A percentile compares a stretch with the other conserved stretches of the same genome.
Evolutionary conservation across 140 eudicot genomes (phyloP).

Genomic region (Senecio squalidus): DNA sequence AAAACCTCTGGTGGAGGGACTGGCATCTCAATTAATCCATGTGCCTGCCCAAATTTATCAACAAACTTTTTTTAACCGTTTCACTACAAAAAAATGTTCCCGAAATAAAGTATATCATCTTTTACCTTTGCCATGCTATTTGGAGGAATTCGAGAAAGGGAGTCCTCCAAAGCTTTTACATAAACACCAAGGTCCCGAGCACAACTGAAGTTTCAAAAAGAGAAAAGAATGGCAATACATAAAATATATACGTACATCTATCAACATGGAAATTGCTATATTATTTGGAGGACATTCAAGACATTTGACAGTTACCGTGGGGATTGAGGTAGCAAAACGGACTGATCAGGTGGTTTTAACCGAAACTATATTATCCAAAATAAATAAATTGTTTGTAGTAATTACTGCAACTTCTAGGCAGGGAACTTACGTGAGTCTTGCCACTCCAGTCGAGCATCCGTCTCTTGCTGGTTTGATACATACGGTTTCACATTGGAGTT

Average conservation of each 20-base stretch:
- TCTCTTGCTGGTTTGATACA: conserved; percentile 92
- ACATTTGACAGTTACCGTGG: background rate
- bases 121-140: conserved; percentile 81
- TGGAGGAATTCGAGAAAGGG: conserved; percentile 77
- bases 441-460: conserved; percentile 96
- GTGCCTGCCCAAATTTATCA: conserved; percentile 41
- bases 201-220: conserved; percentile 41
- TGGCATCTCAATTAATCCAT: conserved; percentile 94
- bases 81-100: too few species aligned
- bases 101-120: background rate
- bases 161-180: conserved; percentile 58
- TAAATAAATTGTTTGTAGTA: too few species aligned
- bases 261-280: background rate
- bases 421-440: conserved; percentile 61
- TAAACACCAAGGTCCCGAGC: conserved; percentile 66
- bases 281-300: background rate
- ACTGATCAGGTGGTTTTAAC: background rate
- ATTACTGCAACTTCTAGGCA: background rate
- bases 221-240: background rate
- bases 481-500: conserved; percentile 64
- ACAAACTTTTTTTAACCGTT: too few species aligned
- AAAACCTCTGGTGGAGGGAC: conserved; percentile 81
- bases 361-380: too few species aligned
- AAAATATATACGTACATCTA: background rate
- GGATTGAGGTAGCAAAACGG: background rate